Conservation (phyloP, 2,329 filamentous ascomycete genomes). For the Trichoderma harzianum region DNA sequence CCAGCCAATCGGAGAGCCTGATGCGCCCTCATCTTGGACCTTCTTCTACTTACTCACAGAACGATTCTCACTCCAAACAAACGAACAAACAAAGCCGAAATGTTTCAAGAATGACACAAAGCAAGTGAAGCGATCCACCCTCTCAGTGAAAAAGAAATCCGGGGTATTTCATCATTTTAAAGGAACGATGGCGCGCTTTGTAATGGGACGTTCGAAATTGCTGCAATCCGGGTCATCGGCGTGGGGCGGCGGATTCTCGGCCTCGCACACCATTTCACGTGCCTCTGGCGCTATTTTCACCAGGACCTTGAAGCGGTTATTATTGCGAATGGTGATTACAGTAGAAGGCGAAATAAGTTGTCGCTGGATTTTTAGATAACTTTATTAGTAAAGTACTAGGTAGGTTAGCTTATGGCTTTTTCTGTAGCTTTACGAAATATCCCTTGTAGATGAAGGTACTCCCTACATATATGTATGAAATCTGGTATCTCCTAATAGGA, state of each 20-base stretch:
- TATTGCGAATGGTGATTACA: no score
- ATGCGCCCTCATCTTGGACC: slow-evolving; percentile 17
- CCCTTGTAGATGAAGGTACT: no score
- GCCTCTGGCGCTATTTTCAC: not conserved
- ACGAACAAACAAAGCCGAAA: not conserved
- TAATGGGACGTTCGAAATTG: not conserved
- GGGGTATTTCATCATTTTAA: not conserved
- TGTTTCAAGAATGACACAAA: not conserved
- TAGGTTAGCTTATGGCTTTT: no score
- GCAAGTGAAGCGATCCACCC: not conserved
- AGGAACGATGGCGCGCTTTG: not conserved
- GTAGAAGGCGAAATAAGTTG: no score
- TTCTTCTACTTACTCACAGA: not conserved
- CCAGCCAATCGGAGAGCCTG: slow-evolving; percentile 16
- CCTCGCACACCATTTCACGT: slow-evolving; percentile 18
- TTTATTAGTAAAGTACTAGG: no score
- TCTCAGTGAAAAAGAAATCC: not conserved
- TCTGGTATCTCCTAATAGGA: no score
- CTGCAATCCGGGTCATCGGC: not conserved
- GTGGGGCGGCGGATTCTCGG: slow-evolving; percentile 13
- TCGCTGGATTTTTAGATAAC: no score
- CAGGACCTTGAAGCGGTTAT: not conserved
- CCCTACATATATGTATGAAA: no score
- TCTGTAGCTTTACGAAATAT: no score
- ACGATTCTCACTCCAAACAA: not conserved